Conservation (phyloP, 805 yeast genomes). For the Yarrowia divulgata region DNA sequence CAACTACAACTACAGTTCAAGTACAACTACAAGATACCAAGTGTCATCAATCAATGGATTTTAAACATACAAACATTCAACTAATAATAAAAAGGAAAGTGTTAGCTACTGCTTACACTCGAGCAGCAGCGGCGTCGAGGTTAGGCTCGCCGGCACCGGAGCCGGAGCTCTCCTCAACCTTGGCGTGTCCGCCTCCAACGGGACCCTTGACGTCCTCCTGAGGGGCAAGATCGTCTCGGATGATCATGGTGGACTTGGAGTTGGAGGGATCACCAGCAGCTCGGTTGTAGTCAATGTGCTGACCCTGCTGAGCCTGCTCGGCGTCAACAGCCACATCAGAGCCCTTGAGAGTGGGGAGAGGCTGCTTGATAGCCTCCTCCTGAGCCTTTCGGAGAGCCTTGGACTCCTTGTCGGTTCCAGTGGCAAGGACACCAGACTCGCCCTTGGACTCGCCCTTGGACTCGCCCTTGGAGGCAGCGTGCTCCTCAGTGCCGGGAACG, state of each 20-base stretch:
- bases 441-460: neutral
- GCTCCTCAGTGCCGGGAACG: constrained; percentile 29
- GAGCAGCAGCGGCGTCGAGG: constrained; percentile 12
- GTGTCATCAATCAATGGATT: neutral
- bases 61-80: constrained; percentile 14
- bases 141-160: constrained; percentile 4
- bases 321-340: constrained; percentile 24
- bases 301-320: constrained; percentile 14
- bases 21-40: no score
- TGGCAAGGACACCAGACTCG: constrained; percentile 5
- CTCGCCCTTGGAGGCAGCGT: constrained; percentile 29
- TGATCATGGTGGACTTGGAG: constrained; percentile 38
- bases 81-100: constrained; percentile 22
- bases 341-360: constrained; percentile 23
- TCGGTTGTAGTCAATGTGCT: constrained; percentile 16
- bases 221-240: constrained; percentile 18
- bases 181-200: constrained; percentile 22
- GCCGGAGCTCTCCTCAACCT: neutral
- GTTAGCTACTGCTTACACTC: neutral
- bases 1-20: no score
- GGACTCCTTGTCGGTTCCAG: constrained; percentile 33
- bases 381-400: constrained; percentile 24
- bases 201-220: constrained; percentile 29
- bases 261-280: constrained; percentile 32
- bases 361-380: constrained; percentile 38